Evolutionary conservation across 2,329 filamentous ascomycete species (phyloP), one percentile per base, ranked within the genome.

Genomic region (Diaporthe eres): DNA sequence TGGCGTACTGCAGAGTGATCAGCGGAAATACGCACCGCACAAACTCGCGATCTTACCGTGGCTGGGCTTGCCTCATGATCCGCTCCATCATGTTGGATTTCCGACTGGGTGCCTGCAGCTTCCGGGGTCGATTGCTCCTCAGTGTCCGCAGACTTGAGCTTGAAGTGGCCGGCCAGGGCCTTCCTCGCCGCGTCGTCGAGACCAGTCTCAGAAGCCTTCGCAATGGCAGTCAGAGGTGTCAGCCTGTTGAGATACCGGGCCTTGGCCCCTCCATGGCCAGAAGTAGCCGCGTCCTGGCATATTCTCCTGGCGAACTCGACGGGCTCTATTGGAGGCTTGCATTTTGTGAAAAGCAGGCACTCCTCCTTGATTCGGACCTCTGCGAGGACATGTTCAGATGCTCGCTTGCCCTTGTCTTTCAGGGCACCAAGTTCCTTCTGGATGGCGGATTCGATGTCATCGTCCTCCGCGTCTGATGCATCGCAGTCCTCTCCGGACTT

Each of bases 371-470:
- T 85, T 58, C 86, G 86, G 47, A 93, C 84, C 3, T 89, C 84
- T 22, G 86, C 86, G 79, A 93, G 92, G 22, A 85, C 80, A 22
- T 88, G 83, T 74, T 86, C 86, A 75, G 87, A 85, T 37, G 82
- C 83, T 72, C 81, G 80, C 76, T 87, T 82, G 63, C 83, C 79
- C 53, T 82, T 82, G 39, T 85, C 80, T 73, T 90, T 91, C 79
- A 95, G 89, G 3, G 86, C 87, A 39, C 88, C 89, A n/a, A 97
- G 83, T 84, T 97, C 95, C 81, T 91, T 92, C 79, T 91, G 83
- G 79, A 97, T 94, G 39, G 92, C 90, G 7, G 90, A 88, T 81
- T 95, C 94, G 79, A 97, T 95, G 79, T 95, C 93, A n/a, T 85
- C 85, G 19, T 83, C 84, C 0, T 88, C 87, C 25, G 86, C 85